Conservation (phyloP, 331 rosid species). For the Quercus lobata region DNA sequence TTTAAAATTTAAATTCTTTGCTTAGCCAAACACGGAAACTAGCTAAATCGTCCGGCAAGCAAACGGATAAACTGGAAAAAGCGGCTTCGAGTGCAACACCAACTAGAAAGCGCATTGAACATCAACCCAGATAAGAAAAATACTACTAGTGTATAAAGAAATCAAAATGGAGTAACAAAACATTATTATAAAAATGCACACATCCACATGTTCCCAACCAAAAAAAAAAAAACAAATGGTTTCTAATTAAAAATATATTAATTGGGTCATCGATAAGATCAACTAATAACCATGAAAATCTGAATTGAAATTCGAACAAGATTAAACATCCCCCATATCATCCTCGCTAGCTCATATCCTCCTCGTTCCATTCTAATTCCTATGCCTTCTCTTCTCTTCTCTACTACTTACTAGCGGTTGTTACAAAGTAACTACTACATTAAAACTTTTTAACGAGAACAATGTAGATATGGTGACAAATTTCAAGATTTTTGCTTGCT, state of each 20-base stretch:
- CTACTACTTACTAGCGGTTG: slow-evolving; percentile 21
- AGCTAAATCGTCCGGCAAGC: slow-evolving; percentile 63
- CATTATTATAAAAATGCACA: slow-evolving; percentile 33
- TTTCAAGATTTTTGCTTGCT: neutral
- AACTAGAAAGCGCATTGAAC: slow-evolving; percentile 46
- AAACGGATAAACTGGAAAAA: slow-evolving; percentile 77
- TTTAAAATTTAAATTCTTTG: slow-evolving; percentile 41
- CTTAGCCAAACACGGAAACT: slow-evolving; percentile 64
- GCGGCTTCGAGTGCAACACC: slow-evolving; percentile 86
- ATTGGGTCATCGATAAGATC: slow-evolving; percentile 23
- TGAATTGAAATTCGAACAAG: slow-evolving; percentile 48
- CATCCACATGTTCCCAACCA: slow-evolving; percentile 30
- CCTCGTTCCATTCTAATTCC: slow-evolving; percentile 26
- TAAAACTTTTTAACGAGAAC: slow-evolving; percentile 14
- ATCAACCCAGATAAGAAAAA: slow-evolving; percentile 39
- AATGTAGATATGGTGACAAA: slow-evolving; percentile 9
- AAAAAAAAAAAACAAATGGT: slow-evolving; percentile 16
- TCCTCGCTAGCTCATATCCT: slow-evolving; percentile 6
- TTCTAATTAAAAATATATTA: slow-evolving; percentile 11
- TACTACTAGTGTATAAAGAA: slow-evolving; percentile 11
- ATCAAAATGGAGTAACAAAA: slow-evolving; percentile 1
- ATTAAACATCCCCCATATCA: slow-evolving; percentile 34
- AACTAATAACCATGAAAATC: slow-evolving; percentile 33
- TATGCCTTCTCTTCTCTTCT: slow-evolving; percentile 24
- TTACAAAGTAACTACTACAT: slow-evolving; percentile 17